Evolutionary conservation across 2,329 filamentous ascomycete species (phyloP).

Genomic region (Cladosporium halotolerans): DNA sequence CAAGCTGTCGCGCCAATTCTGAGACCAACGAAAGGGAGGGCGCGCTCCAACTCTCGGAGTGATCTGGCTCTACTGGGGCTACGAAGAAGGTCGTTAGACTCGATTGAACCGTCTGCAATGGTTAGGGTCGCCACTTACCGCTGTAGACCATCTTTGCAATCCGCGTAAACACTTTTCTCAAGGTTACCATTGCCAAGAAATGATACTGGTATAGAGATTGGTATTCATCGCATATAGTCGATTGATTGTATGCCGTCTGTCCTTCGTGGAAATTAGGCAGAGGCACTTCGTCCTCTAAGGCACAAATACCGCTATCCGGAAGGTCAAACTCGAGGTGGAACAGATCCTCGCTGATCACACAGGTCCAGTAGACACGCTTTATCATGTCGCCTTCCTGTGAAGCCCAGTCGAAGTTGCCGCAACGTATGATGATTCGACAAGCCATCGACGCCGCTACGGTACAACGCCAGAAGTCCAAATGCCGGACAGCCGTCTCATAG

Average conservation of each 20-base stretch:
- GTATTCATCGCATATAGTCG: neutral
- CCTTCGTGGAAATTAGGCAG: constrained; percentile 52
- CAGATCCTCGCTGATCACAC: constrained; percentile 43
- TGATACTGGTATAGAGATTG: constrained; percentile 44
- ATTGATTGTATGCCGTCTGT: too few species aligned
- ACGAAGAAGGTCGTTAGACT: constrained; percentile 31
- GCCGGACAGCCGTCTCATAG: constrained; percentile 19
- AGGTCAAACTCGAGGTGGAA: constrained; percentile 54
- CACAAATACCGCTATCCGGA: constrained; percentile 49
- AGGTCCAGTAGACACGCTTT: constrained; percentile 52
- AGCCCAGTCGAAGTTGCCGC: constrained; percentile 40
- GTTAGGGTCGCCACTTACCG: constrained; percentile 53
- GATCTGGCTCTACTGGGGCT: constrained; percentile 22
- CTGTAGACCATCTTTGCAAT: constrained; percentile 47
- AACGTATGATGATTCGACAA: constrained; percentile 52
- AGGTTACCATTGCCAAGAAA: constrained; percentile 54
- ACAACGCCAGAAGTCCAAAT: constrained; percentile 56
- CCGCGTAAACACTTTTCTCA: constrained; percentile 48
- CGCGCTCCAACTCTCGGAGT: constrained; percentile 30
- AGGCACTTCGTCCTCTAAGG: constrained; percentile 47
- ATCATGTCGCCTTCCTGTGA: constrained; percentile 46
- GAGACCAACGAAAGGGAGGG: constrained; percentile 39
- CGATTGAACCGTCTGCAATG: constrained; percentile 42
- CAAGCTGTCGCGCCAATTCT: constrained; percentile 50
- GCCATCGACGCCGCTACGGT: constrained; percentile 51